These are phyloP conservation scores for Pythium utonaiense DNA, from an alignment of 352 stramenopile species.

Conservation along the genomic window DNA sequence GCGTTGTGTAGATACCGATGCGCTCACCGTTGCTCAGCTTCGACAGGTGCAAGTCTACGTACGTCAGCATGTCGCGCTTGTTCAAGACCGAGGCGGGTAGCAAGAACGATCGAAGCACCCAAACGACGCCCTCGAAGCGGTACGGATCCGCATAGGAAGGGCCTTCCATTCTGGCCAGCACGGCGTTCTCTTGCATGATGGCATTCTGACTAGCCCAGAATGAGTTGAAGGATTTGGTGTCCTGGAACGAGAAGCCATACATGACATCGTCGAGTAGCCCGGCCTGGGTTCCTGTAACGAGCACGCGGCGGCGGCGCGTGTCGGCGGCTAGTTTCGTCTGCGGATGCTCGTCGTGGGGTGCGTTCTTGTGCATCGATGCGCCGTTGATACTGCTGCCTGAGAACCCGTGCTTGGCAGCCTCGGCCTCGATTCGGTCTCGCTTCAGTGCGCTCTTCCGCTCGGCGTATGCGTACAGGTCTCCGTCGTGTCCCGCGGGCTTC, in stretches of 20 bases:
- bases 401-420: neutral
- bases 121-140: slow-evolving; percentile 47
- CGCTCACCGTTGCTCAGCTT: slow-evolving; percentile 29
- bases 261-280: slow-evolving; percentile 56
- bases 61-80: slow-evolving; percentile 23
- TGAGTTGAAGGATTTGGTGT: slow-evolving; percentile 29
- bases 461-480: neutral
- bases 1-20: slow-evolving; percentile 41
- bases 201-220: slow-evolving; percentile 36
- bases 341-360: neutral
- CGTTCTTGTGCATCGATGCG: neutral
- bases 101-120: slow-evolving; percentile 22
- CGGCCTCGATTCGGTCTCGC: neutral
- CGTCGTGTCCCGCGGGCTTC: neutral
- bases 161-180: slow-evolving; percentile 34
- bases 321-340: slow-evolving; percentile 10
- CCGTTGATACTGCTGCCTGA: neutral
- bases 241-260: slow-evolving; percentile 37
- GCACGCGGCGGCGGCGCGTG: slow-evolving; percentile 4
- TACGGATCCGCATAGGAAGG: slow-evolving; percentile 40
- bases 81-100: slow-evolving; percentile 3
- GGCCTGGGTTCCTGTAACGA: slow-evolving; percentile 36
- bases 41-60: slow-evolving; percentile 4
- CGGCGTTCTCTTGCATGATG: slow-evolving; percentile 32
- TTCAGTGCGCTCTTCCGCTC: neutral